Evolutionary conservation across 805 yeast genomes (phyloP), one percentile per base, ranked within the genome.

Genomic region (Tetrapisispora fleetii): DNA sequence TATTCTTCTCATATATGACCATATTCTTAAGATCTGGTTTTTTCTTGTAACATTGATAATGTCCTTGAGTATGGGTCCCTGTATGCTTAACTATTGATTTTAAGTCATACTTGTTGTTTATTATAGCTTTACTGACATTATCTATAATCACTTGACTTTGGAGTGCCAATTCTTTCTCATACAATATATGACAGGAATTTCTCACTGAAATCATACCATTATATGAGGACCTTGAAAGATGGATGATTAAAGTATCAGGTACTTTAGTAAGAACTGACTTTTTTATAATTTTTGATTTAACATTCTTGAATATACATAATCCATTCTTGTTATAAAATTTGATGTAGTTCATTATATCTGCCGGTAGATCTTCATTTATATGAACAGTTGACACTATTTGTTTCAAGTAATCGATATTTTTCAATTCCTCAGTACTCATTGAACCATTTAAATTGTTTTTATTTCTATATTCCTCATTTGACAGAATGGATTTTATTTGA

Each of bases 51-150:
- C 96, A 86, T 58, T 90, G 95, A 62, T 89, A 90, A 60, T 90
- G 98, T 1, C 98, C 98, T 40, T 80, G 77, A 19, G 81, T 75
- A 64, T 90, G 97, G 1, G 91, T 80, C 0, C 99, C 99, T 42
- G 81, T 79, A 62, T 93, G 98, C 54, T 89, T 76, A 18, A 93
- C 80, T 52, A 87, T 69, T 0, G 96, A 84, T 52, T 75, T 77
- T 36, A 93, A 71, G 51, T 71, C 70, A 62, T 86, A 89, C 38
- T 68, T 73, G 51, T 67, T 66, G 57, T 52, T 65, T 50, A 52
- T 45, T 8, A 52, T 48, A 2, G 56, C 55, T 7, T 50, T 52
- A 43, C 54, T 51, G 40, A 49, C 50, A 43, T 57, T 46, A 40
- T 51, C 44, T 45, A 54, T 46, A 48, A 60, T 44, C n/a, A 64